phyloP scores from a whole-genome alignment of 495 filamentous ascomycete species.

The Bombardia bombarda region DNA sequence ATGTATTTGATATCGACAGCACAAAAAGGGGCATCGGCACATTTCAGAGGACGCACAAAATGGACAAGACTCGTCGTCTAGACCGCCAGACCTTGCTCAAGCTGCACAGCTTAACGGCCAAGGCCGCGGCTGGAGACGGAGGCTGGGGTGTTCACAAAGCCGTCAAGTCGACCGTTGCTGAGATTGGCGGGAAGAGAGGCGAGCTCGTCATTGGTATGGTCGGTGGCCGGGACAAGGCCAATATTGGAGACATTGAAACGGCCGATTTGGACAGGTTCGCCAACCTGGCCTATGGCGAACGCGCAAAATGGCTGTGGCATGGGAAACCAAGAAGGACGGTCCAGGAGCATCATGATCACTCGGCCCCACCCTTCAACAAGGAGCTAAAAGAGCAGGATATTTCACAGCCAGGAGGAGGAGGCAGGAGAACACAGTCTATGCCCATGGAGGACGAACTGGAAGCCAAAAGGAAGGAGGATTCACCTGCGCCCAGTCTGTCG shows the following conservation, averaged over 20 bases:
- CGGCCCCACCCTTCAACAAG: conserved; percentile 55
- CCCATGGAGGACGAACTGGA: conserved; percentile 41
- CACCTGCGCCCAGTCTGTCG: conserved; percentile 25
- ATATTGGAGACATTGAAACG: conserved; percentile 88
- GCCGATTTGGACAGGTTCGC: conserved; percentile 79
- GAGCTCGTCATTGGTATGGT: conserved; percentile 93
- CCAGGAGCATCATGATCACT: conserved; percentile 41
- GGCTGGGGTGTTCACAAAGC: conserved; percentile 70
- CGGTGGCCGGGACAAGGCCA: conserved; percentile 75
- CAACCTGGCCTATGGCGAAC: conserved; percentile 65
- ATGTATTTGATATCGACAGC: conserved; percentile 77
- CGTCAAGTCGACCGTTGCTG: conserved; percentile 89
- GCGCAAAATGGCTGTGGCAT: conserved; percentile 88
- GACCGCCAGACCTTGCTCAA: conserved; percentile 76
- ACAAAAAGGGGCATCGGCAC: conserved; percentile 75
- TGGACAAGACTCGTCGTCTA: conserved; percentile 67
- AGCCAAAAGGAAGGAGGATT: conserved; percentile 32
- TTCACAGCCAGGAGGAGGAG: conserved; percentile 36
- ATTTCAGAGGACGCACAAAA: conserved; percentile 84
- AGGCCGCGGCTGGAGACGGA: conserved; percentile 74
- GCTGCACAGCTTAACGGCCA: conserved; percentile 74
- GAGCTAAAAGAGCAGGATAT: conserved; percentile 34
- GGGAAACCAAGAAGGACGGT: conserved; percentile 64
- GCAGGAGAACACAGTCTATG: conserved; percentile 40
- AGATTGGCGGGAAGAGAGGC: conserved; percentile 89